A percentile compares a stretch with the other conserved stretches of the same genome.
Evolutionary conservation across 2,329 filamentous ascomycete genomes (phyloP).

Genomic region (Trichoderma polysporum): DNA sequence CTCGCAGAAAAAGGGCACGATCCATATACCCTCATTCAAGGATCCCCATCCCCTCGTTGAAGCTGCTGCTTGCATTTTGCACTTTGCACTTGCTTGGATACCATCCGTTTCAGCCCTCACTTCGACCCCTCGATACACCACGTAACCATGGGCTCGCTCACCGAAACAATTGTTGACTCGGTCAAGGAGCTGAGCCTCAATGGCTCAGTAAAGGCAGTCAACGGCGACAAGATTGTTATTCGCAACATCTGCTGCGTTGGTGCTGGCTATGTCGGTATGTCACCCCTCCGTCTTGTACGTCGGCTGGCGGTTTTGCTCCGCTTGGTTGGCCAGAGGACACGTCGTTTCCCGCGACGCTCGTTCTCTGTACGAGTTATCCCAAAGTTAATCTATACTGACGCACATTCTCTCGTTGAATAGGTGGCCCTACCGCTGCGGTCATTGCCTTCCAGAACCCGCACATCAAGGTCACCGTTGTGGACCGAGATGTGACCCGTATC

Average conservation of each 20-base stretch:
- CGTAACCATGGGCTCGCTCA: constrained; percentile 27
- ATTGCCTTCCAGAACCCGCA: constrained; percentile 72
- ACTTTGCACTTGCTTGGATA: not conserved
- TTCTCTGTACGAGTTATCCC: not conserved
- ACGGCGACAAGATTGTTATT: constrained; percentile 40
- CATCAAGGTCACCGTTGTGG: constrained; percentile 72
- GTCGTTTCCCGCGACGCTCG: not conserved
- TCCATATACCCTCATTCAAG: constrained; percentile 12
- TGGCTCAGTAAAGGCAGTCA: constrained; percentile 32
- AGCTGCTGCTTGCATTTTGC: not conserved
- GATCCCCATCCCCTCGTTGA: constrained; percentile 16
- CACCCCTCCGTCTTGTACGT: not conserved
- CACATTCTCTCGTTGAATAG: constrained; percentile 37
- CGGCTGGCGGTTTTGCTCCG: not conserved
- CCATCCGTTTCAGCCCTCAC: not conserved
- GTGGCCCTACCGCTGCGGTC: constrained; percentile 72
- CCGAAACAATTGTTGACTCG: constrained; percentile 30
- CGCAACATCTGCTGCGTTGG: constrained; percentile 71
- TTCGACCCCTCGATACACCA: constrained; percentile 11
- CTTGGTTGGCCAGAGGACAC: not conserved
- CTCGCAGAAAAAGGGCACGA: constrained; percentile 2
- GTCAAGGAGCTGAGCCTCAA: constrained; percentile 36
- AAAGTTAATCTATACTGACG: not conserved
- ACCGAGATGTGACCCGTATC: constrained; percentile 65
- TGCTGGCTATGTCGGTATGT: constrained; percentile 72